Evolutionary conservation across 2,329 filamentous ascomycete genomes (phyloP).

Genomic region (Talaromyces sp.): DNA sequence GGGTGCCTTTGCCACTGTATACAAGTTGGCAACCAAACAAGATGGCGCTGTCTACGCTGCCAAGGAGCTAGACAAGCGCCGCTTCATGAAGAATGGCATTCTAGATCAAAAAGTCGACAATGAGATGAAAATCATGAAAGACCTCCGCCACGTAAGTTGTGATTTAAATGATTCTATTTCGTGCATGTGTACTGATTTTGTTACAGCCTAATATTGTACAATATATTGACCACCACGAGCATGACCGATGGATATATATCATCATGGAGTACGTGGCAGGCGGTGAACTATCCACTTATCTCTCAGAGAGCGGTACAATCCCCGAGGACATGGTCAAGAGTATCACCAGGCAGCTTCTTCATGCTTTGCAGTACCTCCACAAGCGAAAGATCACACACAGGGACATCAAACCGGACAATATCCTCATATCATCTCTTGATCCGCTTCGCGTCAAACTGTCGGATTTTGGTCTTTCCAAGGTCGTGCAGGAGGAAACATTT

Average conservation of each 20-base stretch:
- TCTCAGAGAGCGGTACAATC: constrained; percentile 58
- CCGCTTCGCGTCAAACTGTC: constrained; percentile 85
- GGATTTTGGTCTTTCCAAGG: constrained; percentile 94
- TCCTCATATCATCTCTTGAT: constrained; percentile 67
- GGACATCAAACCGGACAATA: constrained; percentile 99
- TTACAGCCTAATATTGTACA: constrained; percentile 76
- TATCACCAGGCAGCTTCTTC: constrained; percentile 64
- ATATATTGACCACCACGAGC: constrained; percentile 83
- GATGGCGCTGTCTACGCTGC: constrained; percentile 80
- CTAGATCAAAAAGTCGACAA: constrained; percentile 90
- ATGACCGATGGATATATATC: constrained; percentile 77
- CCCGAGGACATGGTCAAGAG: constrained; percentile 62
- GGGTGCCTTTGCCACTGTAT: constrained; percentile 90
- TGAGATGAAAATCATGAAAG: constrained; percentile 93
- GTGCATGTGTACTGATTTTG: constrained; percentile 8
- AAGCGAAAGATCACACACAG: constrained; percentile 85
- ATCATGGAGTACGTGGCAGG: constrained; percentile 90
- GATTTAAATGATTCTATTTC: neutral
- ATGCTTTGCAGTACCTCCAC: constrained; percentile 82
- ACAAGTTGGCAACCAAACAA: constrained; percentile 79
- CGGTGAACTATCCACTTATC: constrained; percentile 74
- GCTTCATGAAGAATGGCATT: constrained; percentile 87
- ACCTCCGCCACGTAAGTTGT: constrained; percentile 67
- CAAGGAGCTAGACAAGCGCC: constrained; percentile 89
- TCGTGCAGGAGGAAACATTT: constrained; percentile 86